Base-by-base conservation (phyloP, 352 stramenopile species). In the Saprolegnia diclina region DNA sequence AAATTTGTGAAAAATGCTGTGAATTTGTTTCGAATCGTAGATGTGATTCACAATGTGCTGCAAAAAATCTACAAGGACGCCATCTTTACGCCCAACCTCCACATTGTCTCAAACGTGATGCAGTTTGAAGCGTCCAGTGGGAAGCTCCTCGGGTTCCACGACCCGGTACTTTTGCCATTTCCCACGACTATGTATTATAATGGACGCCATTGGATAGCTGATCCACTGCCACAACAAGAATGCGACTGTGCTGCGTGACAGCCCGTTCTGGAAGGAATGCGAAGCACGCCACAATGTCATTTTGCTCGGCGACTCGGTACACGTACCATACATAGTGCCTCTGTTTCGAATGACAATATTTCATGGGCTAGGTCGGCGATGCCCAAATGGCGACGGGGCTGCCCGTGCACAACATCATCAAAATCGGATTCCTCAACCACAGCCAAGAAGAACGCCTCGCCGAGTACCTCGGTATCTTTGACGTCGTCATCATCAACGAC, bases 221-320 rank as follows among this genome's bases (percentile, higher is more conserved):
- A 92, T 92, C 66, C 81, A 92, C 66, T 87, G 79, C 54, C 76
- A 88, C 29, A 92, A 90, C 78, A 92, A 92, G 72, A 92, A 86
- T 56, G 79, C 82, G 16, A 77, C 73, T n/a, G 81, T 92, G 45
- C 24, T 90, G 52, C 66, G 80, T 5, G 77, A 85, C 52, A 88
- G 80, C n/a, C 71, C 76, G 32, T 89, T 92, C 52, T 85, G 78
- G 74, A 35, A 77, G 14, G 70, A 81, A 37, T 85, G 74, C 22
- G 75, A 88, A 55, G 71, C 78, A 59, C 82, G 83, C 6, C 75
- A 65, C 62, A 92, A 92, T 45, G 82, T 91, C 22, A 52, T 90
- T 61, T 56, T 92, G 29, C 72, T 92, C 0, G 82, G 83, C 14
- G 82, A 92, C 72, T 92, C 83, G 32, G 59, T 69, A 69, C n/a